phyloP scores from a whole-genome alignment of 306 rosid species.

The Cucurbita maxima region DNA sequence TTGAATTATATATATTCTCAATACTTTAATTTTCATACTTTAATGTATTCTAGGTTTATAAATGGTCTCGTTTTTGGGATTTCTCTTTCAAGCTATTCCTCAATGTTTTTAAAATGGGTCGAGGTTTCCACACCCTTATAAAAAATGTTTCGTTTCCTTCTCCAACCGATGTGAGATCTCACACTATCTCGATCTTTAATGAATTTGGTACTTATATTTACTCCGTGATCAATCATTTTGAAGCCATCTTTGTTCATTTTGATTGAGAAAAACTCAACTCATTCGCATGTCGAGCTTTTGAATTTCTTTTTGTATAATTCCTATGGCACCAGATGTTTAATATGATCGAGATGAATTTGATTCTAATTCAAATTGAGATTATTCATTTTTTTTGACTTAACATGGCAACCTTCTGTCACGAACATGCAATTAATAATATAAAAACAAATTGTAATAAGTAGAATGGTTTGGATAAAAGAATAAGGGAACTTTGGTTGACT shows the following conservation, averaged over 20 bases:
- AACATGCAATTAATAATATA: neutral
- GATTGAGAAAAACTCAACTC: neutral
- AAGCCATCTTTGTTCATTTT: neutral
- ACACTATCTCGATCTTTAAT: neutral
- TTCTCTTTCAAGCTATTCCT: too few species aligned
- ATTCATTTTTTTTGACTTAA: neutral
- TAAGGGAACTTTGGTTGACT: neutral
- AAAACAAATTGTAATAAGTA: neutral
- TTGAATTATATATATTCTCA: neutral
- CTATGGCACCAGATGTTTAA: neutral
- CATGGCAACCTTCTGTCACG: neutral
- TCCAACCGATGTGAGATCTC: too few species aligned
- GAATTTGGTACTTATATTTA: neutral
- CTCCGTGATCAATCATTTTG: neutral
- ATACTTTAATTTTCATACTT: too few species aligned
- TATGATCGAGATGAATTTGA: neutral
- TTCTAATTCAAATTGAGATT: too few species aligned
- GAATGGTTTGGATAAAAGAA: neutral
- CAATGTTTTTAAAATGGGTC: too few species aligned
- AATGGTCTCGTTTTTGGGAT: too few species aligned
- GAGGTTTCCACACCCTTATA: too few species aligned
- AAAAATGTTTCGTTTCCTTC: too few species aligned
- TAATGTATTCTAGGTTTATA: too few species aligned
- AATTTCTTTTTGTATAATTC: neutral
- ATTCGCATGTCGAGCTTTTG: fast-evolving